A percentile compares a stretch with the other conserved stretches of the same genome.
These are phyloP conservation scores for Stachybotrys elegans DNA, from an alignment of 2,329 filamentous ascomycete genomes.

Conservation along the genomic window DNA sequence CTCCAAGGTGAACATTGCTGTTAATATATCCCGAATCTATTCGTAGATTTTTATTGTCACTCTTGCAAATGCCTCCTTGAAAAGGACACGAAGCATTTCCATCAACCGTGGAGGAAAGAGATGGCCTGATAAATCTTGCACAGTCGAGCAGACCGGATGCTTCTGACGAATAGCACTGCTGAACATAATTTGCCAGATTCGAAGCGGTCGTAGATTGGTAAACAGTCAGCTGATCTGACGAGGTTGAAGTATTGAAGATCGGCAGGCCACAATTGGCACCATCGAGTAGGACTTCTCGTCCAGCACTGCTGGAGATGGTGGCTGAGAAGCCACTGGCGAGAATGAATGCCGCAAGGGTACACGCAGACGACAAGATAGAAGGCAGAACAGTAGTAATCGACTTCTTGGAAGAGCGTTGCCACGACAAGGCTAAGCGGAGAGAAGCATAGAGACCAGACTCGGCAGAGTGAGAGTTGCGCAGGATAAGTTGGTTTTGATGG, in stretches of 20 bases:
- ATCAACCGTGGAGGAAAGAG: not conserved
- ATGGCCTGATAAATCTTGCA: not conserved
- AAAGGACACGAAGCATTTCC: not conserved
- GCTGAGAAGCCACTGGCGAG: not conserved
- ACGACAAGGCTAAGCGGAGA: not conserved
- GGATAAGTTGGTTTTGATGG: not conserved
- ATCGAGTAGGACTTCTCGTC: not conserved
- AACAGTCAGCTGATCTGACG: no score
- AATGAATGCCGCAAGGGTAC: not conserved
- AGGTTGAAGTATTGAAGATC: no score
- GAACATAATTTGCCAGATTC: not conserved
- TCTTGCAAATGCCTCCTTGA: not conserved
- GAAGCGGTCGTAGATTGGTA: not conserved
- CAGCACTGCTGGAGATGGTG: not conserved
- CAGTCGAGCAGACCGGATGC: not conserved
- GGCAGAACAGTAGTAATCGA: not conserved
- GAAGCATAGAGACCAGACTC: not conserved
- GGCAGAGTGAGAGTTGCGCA: not conserved
- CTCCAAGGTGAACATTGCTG: not conserved
- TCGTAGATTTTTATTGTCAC: not conserved
- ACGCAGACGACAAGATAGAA: not conserved
- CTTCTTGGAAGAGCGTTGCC: not conserved
- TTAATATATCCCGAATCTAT: not conserved
- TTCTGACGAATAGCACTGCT: not conserved
- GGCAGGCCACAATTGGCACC: not conserved